A percentile compares a stretch with the other conserved stretches of the same genome.
Evolutionary conservation across 1,284 basidiomycete species (phyloP).

Genomic region (Volvariella volvacea): DNA sequence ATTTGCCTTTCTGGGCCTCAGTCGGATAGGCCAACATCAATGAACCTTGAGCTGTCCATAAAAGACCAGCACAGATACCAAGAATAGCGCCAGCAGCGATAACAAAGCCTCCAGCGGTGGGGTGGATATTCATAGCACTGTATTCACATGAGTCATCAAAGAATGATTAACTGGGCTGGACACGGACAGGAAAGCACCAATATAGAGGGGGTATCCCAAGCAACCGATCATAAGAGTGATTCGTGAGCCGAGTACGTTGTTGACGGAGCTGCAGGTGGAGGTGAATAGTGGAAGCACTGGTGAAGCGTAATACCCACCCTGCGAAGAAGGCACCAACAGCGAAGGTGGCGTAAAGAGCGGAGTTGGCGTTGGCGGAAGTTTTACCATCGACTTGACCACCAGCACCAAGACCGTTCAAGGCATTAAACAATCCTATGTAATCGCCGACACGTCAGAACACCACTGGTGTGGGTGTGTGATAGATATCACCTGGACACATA

Average conservation of each 20-base stretch:
- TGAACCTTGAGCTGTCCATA: slow-evolving; percentile 85
- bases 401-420: slow-evolving; percentile 59
- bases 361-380: slow-evolving; percentile 59
- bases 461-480: no score
- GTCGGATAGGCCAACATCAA: slow-evolving; percentile 82
- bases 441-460: no score
- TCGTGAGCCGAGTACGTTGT: slow-evolving; percentile 71
- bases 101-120: slow-evolving; percentile 53
- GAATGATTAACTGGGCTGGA: not conserved
- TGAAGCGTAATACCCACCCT: slow-evolving; percentile 38
- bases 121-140: slow-evolving; percentile 65
- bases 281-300: slow-evolving; percentile 2
- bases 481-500: slow-evolving; percentile 53
- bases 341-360: slow-evolving; percentile 66
- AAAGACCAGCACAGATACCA: slow-evolving; percentile 75
- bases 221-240: slow-evolving; percentile 69
- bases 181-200: slow-evolving; percentile 64
- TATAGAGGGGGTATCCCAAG: slow-evolving; percentile 66
- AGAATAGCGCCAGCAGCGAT: slow-evolving; percentile 76
- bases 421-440: slow-evolving; percentile 41
- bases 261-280: slow-evolving; percentile 47
- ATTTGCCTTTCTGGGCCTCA: slow-evolving; percentile 70
- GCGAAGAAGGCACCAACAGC: slow-evolving; percentile 58
- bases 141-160: not conserved
- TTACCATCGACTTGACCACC: slow-evolving; percentile 59